A percentile compares a stretch with the other conserved stretches of the same genome.
Conservation (phyloP, 352 stramenopile species). For the Pythium coloratum region DNA sequence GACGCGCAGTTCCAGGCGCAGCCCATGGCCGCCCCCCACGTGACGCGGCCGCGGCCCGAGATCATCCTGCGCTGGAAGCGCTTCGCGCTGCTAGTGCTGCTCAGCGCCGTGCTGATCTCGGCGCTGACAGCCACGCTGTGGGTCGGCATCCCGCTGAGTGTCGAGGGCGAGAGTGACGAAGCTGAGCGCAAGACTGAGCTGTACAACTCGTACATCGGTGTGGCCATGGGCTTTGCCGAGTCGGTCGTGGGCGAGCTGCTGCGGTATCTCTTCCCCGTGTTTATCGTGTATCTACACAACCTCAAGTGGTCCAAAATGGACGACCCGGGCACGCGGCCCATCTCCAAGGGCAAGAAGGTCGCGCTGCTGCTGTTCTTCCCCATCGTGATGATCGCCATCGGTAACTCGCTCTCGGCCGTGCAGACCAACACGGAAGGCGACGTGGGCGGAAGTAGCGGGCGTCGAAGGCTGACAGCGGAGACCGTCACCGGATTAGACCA, state of each 20-base stretch:
- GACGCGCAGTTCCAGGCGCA: conserved; percentile 9
- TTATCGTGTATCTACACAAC: conserved; percentile 67
- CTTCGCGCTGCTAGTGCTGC: conserved; percentile 46
- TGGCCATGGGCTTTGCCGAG: conserved; percentile 66
- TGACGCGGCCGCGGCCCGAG: conserved; percentile 47
- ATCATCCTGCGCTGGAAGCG: conserved; percentile 65
- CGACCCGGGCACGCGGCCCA: conserved; percentile 42
- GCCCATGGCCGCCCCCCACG: conserved; percentile 29
- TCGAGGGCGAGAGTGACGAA: conserved; percentile 25
- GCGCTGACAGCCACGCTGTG: conserved; percentile 37
- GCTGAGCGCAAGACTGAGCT: conserved; percentile 34
- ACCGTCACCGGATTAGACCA: background rate
- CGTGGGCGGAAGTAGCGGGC: background rate
- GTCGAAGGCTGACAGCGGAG: background rate
- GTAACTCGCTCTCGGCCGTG: conserved; percentile 50
- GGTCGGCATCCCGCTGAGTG: conserved; percentile 37
- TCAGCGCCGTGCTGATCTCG: conserved; percentile 43
- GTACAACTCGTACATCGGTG: conserved; percentile 58
- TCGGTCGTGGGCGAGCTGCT: conserved; percentile 45
- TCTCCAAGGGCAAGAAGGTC: conserved; percentile 61
- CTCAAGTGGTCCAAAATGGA: conserved; percentile 52
- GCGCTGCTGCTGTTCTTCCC: conserved; percentile 59
- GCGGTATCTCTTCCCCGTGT: conserved; percentile 55
- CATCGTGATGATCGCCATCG: conserved; percentile 52
- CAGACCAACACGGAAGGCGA: conserved; percentile 52